Percentiles rank a stretch among this genome's conserved stretches.
Evolutionary conservation across 495 filamentous ascomycete species (phyloP).

Genomic region (Penicillium malachiteum): DNA sequence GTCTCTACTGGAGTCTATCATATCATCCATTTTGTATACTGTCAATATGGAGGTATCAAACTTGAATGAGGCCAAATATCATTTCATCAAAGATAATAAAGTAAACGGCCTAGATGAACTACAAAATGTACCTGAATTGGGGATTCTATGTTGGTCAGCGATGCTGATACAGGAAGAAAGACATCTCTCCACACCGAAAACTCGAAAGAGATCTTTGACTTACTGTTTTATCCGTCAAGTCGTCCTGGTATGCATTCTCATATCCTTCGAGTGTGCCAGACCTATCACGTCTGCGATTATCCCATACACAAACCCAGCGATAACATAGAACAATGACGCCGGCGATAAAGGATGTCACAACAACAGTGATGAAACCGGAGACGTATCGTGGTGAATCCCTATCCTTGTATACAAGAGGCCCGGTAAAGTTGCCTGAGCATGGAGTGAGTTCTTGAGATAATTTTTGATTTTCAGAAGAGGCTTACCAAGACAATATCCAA

Average conservation of each 20-base stretch:
- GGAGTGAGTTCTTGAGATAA: constrained; percentile 5
- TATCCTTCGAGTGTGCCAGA: constrained; percentile 29
- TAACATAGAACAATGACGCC: constrained; percentile 33
- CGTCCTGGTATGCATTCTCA: constrained; percentile 45
- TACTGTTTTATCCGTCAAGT: constrained; percentile 38
- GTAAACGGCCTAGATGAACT: neutral
- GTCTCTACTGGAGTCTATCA: no score
- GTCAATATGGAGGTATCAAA: no score
- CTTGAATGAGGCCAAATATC: no score
- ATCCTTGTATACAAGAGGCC: constrained; percentile 27
- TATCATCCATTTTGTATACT: no score
- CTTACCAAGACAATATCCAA: constrained; percentile 43
- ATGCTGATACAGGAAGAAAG: neutral
- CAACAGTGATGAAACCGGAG: constrained; percentile 36
- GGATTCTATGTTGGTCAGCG: constrained; percentile 28
- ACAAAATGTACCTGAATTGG: constrained; percentile 41
- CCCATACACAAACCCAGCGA: constrained; percentile 30
- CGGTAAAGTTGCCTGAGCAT: constrained; percentile 26
- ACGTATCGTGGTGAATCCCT: constrained; percentile 37
- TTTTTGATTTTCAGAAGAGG: neutral
- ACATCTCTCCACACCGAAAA: neutral
- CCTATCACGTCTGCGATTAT: constrained; percentile 32
- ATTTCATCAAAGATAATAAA: neutral
- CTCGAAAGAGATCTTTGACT: neutral
- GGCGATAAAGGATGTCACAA: constrained; percentile 34